phyloP scores from a whole-genome alignment of 2,329 filamentous ascomycete species.

The Claviceps fusiformis region DNA sequence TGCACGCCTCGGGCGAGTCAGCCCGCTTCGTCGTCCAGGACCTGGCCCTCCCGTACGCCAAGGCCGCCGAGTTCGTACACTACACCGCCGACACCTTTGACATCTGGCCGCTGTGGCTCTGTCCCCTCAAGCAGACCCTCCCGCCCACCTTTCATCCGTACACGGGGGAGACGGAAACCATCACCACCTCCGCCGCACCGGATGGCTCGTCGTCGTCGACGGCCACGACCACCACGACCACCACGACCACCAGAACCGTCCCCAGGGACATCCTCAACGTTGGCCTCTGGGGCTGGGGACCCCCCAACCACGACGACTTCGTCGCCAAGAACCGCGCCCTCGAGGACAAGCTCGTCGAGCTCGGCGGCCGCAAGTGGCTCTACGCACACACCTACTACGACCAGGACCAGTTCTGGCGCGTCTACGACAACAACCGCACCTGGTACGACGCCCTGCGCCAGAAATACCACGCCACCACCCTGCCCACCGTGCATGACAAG shows the following conservation, averaged over 20 bases:
- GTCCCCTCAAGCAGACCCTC: constrained; percentile 34
- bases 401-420: constrained; percentile 54
- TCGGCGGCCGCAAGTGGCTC: constrained; percentile 74
- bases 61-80: constrained; percentile 38
- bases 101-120: constrained; percentile 50
- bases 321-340: constrained; percentile 55
- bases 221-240: not conserved
- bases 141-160: constrained; percentile 44
- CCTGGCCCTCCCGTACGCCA: constrained; percentile 42
- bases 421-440: constrained; percentile 37
- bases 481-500: constrained; percentile 61
- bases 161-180: constrained; percentile 22
- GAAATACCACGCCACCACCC: constrained; percentile 47
- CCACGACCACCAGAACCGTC: not conserved
- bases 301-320: constrained; percentile 42
- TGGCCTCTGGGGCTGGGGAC: constrained; percentile 71
- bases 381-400: constrained; percentile 78
- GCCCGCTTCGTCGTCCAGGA: constrained; percentile 57
- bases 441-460: constrained; percentile 49
- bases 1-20: constrained; percentile 53
- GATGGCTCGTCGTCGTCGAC: not conserved
- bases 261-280: constrained; percentile 41
- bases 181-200: not conserved
- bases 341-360: constrained; percentile 52
- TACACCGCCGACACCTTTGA: constrained; percentile 35